Evolutionary conservation across 2,329 filamentous ascomycete genomes (phyloP).

Genomic region (Hypoxylon sp.): DNA sequence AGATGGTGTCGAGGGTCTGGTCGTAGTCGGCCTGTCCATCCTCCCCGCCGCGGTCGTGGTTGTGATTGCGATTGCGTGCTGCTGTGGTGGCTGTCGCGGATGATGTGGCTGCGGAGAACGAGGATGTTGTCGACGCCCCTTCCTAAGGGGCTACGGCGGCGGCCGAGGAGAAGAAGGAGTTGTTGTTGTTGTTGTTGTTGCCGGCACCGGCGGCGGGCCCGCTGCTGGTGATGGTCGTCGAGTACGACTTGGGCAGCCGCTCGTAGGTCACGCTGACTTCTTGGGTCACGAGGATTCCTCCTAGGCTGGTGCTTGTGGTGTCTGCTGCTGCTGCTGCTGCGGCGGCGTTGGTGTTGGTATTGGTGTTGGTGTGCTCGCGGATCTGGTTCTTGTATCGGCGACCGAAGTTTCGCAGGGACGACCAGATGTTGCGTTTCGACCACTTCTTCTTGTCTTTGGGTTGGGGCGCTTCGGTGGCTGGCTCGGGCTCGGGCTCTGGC

Average conservation of each 20-base stretch:
- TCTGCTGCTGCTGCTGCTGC: no score
- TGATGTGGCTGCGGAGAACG: no score
- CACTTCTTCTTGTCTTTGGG: neutral
- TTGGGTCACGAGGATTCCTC: constrained; percentile 9
- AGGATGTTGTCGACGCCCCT: no score
- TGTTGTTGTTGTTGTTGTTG: no score
- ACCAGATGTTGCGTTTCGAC: neutral
- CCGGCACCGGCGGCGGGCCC: no score
- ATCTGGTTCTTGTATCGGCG: neutral
- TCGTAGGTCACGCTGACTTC: constrained; percentile 1
- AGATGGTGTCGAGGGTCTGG: no score
- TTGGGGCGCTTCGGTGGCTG: neutral
- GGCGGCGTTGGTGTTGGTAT: neutral
- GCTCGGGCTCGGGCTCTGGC: neutral
- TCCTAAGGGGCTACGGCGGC: no score
- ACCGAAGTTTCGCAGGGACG: neutral
- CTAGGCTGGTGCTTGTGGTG: neutral
- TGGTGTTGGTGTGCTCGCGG: neutral
- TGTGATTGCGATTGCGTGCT: no score
- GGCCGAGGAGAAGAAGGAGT: no score
- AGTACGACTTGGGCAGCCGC: neutral
- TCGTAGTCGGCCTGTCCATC: no score
- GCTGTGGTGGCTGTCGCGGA: no score
- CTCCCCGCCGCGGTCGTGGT: no score
- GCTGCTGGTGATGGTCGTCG: neutral